A percentile compares a stretch with the other conserved stretches of the same genome.
phyloP scores from a whole-genome alignment of 1,284 basidiomycete genomes.

The Trametes polyzona region DNA sequence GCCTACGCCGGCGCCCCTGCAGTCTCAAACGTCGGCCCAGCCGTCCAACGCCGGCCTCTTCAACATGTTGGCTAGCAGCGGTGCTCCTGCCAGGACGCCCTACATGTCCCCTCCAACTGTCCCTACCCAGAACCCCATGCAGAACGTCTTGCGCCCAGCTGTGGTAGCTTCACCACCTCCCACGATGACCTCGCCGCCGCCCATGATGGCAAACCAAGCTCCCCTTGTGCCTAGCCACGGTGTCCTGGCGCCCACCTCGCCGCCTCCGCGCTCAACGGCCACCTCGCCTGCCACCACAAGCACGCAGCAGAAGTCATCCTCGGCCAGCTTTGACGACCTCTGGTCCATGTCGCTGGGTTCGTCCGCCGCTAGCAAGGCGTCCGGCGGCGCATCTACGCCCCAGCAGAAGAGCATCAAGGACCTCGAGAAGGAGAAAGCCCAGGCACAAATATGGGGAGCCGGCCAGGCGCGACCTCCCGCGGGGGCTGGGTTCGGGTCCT shows the following conservation, averaged over 20 bases:
- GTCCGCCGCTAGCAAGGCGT: slow-evolving; percentile 27
- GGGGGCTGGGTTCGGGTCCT: slow-evolving; percentile 51
- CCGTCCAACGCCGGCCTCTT: slow-evolving; percentile 23
- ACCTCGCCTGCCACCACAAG: slow-evolving; percentile 28
- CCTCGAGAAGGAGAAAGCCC: slow-evolving; percentile 84
- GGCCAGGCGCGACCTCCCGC: slow-evolving; percentile 38
- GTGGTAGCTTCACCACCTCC: slow-evolving; percentile 9
- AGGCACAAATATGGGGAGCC: slow-evolving; percentile 77
- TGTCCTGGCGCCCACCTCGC: slow-evolving; percentile 22
- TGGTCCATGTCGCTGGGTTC: slow-evolving; percentile 85
- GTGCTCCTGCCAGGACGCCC: slow-evolving; percentile 22
- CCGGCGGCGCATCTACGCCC: slow-evolving; percentile 28
- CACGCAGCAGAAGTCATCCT: slow-evolving; percentile 36
- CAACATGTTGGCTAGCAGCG: slow-evolving; percentile 27
- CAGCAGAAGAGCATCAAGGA: slow-evolving; percentile 82
- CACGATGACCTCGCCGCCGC: slow-evolving; percentile 23
- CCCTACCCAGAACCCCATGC: slow-evolving; percentile 23
- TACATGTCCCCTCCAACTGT: slow-evolving; percentile 27
- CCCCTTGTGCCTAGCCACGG: slow-evolving; percentile 26
- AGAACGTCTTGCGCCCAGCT: slow-evolving; percentile 13
- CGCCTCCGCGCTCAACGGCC: slow-evolving; percentile 24
- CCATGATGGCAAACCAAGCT: slow-evolving; percentile 20
- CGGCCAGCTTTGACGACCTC: slow-evolving; percentile 83
- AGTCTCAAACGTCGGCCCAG: slow-evolving; percentile 11
- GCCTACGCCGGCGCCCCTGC: slow-evolving; percentile 21